A percentile compares a stretch with the other conserved stretches of the same genome.
phyloP scores from a whole-genome alignment of 2,329 filamentous ascomycete species.

The Fusarium kyushuense region DNA sequence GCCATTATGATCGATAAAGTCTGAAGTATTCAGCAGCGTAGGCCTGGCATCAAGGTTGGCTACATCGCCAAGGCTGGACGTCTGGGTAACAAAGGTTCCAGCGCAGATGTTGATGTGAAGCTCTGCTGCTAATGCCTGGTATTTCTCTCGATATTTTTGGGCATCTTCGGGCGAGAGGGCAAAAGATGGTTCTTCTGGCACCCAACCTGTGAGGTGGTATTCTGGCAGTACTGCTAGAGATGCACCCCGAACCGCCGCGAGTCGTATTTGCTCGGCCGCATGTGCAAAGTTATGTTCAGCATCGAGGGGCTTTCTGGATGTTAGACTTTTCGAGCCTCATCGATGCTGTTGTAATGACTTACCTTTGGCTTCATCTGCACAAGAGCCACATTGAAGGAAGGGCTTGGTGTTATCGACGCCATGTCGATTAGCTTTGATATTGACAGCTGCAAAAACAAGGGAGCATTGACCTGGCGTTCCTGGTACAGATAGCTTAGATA shows the following conservation, averaged over 20 bases:
- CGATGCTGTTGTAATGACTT: background rate
- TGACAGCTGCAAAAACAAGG: background rate
- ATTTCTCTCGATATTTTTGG: slow-evolving; percentile 67
- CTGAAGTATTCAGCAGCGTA: slow-evolving; percentile 69
- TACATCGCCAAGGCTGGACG: slow-evolving; percentile 55
- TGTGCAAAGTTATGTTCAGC: slow-evolving; percentile 37
- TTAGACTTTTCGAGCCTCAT: background rate
- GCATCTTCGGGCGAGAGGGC: slow-evolving; percentile 63
- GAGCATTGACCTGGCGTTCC: background rate
- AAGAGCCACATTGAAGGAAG: slow-evolving; percentile 38
- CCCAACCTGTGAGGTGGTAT: slow-evolving; percentile 82
- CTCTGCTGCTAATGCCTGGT: slow-evolving; percentile 73
- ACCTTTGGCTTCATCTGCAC: slow-evolving; percentile 44
- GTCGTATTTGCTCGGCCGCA: slow-evolving; percentile 34
- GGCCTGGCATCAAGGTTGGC: slow-evolving; percentile 59
- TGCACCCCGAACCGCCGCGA: slow-evolving; percentile 27
- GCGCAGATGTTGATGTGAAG: slow-evolving; percentile 76
- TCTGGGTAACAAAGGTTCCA: slow-evolving; percentile 75
- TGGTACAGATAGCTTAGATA: slow-evolving; percentile 3
- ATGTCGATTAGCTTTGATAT: slow-evolving; percentile 15
- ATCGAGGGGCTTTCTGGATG: slow-evolving; percentile 35
- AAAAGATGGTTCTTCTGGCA: slow-evolving; percentile 71
- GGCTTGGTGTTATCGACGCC: slow-evolving; percentile 16
- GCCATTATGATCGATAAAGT: slow-evolving; percentile 76
- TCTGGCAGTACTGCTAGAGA: slow-evolving; percentile 74